Base-by-base conservation (phyloP, 805 yeast genomes). In the Kodamaea fukazawae region DNA sequence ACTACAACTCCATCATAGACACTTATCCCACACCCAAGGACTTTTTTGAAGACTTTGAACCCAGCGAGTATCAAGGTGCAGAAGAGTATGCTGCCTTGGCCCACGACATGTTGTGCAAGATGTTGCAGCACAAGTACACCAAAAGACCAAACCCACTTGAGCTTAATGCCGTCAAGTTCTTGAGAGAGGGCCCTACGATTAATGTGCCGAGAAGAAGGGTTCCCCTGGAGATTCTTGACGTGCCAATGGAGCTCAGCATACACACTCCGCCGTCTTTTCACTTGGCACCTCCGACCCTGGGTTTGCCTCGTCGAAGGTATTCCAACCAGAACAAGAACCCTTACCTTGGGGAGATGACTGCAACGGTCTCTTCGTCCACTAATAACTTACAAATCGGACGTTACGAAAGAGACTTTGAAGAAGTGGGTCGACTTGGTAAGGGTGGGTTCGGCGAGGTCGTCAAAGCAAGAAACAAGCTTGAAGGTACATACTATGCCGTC, bases 361-460 rank as follows among this genome's bases (percentile, higher is more conserved):
- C 32, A 7, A 16, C 36, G 6, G 42, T 33, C 6, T 23, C 39
- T 3, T 30, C 42, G 29, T 25, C 41, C 18, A 47, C 48, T 1
- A 26, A 28, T 11, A 34, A 34, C 23, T 17, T 16, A 28, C 37
- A 34, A 15, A 62, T 70, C 41, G 88, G 96, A 1, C 71, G 99
- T 47, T 93, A 91, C 57, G 85, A 81, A 3, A 79, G 90, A 46
- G 99, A 93, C 57, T 93, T 95, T 61, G 99, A 93, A 60, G 99
- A 93, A 57, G 85, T 88, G 32, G 93, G 91, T 0, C 78, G 83
- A 14, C 64, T 93, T 7, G 99, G 99, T 2, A 79, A 81, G 50
- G 99, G 99, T 29, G 99, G 95, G 0, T 93, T 85, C 63, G 99
- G 99, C 4, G 97, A 93, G 60, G 99, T 93, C 7, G 96, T 93